phyloP scores from a whole-genome alignment of 768 basidiomycete species.

The Amylocystis lapponica region DNA sequence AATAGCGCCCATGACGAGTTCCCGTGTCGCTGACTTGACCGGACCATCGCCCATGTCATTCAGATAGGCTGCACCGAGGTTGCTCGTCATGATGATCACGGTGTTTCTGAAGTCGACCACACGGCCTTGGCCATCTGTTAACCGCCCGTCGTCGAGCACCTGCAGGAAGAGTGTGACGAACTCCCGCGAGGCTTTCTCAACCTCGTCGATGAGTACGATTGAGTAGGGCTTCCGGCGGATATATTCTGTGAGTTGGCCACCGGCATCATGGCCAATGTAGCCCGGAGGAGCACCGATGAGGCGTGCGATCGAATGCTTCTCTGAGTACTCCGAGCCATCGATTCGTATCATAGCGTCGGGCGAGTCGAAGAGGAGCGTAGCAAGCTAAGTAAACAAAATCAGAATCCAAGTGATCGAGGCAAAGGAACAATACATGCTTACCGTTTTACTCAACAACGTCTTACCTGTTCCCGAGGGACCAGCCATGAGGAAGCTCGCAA shows the following conservation, averaged over 20 bases:
- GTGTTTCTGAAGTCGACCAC: slow-evolving; percentile 86
- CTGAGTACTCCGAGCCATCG: slow-evolving; percentile 92
- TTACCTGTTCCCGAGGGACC: slow-evolving; percentile 92
- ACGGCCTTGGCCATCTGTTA: slow-evolving; percentile 92
- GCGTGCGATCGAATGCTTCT: slow-evolving; percentile 69
- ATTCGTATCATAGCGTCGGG: slow-evolving; percentile 89
- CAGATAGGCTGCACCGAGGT: slow-evolving; percentile 74
- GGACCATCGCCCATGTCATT: slow-evolving; percentile 71
- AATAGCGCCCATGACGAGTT: slow-evolving; percentile 74
- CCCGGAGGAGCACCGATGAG: slow-evolving; percentile 76
- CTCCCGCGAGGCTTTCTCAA: slow-evolving; percentile 85
- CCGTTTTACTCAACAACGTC: slow-evolving; percentile 85
- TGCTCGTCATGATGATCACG: slow-evolving; percentile 93
- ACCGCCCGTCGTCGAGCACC: slow-evolving; percentile 86
- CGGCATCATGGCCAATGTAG: slow-evolving; percentile 87
- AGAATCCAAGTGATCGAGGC: slow-evolving; percentile 1
- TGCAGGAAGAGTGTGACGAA: slow-evolving; percentile 72
- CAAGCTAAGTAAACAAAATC: slow-evolving; percentile 49
- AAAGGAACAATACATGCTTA: slow-evolving; percentile 29
- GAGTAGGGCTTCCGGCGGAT: slow-evolving; percentile 87
- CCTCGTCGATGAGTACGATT: slow-evolving; percentile 81
- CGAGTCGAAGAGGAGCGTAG: slow-evolving; percentile 84
- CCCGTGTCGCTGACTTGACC: slow-evolving; percentile 52
- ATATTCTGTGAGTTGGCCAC: slow-evolving; percentile 91
- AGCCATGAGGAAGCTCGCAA: slow-evolving; percentile 89